Percentiles rank a stretch among this genome's conserved stretches.
phyloP scores from a whole-genome alignment of 768 basidiomycete species.

The Lentinula boryana region DNA sequence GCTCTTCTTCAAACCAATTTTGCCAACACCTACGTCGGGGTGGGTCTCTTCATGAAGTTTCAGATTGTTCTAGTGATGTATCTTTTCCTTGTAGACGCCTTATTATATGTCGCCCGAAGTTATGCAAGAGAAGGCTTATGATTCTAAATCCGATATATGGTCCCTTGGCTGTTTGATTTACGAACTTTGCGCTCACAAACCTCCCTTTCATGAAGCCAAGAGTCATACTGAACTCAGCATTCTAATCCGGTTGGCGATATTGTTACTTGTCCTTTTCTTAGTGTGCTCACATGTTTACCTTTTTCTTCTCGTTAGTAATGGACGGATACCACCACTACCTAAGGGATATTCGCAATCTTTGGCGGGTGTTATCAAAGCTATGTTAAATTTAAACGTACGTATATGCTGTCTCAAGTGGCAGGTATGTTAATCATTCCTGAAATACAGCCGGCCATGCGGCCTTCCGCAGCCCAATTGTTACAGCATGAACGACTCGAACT shows the following conservation, averaged over 20 bases:
- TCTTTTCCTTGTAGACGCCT: constrained; percentile 60
- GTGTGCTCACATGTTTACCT: not conserved
- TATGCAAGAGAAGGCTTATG: constrained; percentile 96
- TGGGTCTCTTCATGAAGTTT: constrained; percentile 31
- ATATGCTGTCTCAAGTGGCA: not conserved
- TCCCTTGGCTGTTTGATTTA: constrained; percentile 95
- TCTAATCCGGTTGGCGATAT: constrained; percentile 60
- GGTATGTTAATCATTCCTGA: not conserved
- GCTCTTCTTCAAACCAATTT: constrained; percentile 84
- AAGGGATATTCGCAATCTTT: constrained; percentile 74
- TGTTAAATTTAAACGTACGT: constrained; percentile 78
- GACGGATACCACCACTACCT: constrained; percentile 87
- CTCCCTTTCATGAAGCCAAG: constrained; percentile 90
- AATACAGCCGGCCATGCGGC: constrained; percentile 76
- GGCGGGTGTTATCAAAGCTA: constrained; percentile 72
- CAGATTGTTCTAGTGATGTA: not conserved
- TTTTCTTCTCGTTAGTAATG: constrained; percentile 44
- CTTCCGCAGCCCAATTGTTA: constrained; percentile 73
- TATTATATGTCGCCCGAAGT: constrained; percentile 99
- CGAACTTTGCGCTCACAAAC: constrained; percentile 90
- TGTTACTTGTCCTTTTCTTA: not conserved
- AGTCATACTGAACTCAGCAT: constrained; percentile 83
- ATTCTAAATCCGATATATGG: constrained; percentile 99
- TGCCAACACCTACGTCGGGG: constrained; percentile 96
- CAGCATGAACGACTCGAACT: constrained; percentile 74